A percentile compares a stretch with the other conserved stretches of the same genome.
Evolutionary conservation across 306 rosid species (phyloP).

Genomic region (Aeschynomene evenia): DNA sequence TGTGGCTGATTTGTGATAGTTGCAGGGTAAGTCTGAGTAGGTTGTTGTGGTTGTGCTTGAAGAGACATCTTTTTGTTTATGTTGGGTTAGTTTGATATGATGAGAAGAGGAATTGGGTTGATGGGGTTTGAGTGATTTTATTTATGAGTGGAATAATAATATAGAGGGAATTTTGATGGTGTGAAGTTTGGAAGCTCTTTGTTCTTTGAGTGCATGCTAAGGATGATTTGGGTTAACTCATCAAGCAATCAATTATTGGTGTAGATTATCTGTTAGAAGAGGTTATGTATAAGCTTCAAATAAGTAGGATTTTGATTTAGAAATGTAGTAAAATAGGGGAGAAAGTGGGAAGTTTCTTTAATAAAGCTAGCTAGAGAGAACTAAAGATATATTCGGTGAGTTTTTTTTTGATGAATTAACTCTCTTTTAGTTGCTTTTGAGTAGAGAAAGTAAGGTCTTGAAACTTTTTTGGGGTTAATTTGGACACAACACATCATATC

Average conservation of each 20-base stretch:
- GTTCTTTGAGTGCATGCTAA: slow-evolving; percentile 63
- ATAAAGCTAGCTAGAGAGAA: slow-evolving; percentile 58
- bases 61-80: slow-evolving; percentile 37
- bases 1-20: slow-evolving; percentile 39
- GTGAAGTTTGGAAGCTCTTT: slow-evolving; percentile 25
- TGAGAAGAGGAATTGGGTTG: background rate
- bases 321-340: slow-evolving; percentile 34
- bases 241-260: slow-evolving; percentile 51
- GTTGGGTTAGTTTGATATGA: background rate
- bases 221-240: slow-evolving; percentile 41
- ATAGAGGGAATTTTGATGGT: slow-evolving; percentile 13
- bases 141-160: background rate
- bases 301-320: slow-evolving; percentile 24
- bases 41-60: slow-evolving; percentile 54
- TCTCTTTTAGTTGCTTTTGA: slow-evolving; percentile 44
- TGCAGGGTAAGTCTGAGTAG: slow-evolving; percentile 62
- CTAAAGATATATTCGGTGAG: slow-evolving; percentile 45
- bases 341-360: slow-evolving; percentile 49
- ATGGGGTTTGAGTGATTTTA: background rate
- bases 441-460: slow-evolving; percentile 55
- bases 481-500: slow-evolving; percentile 16
- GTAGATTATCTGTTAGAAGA: slow-evolving; percentile 32
- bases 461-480: slow-evolving; percentile 22
- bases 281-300: slow-evolving; percentile 44
- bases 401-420: slow-evolving; percentile 39